Evolutionary conservation across 2,329 filamentous ascomycete species (phyloP).

Genomic region (Phoma sp.): DNA sequence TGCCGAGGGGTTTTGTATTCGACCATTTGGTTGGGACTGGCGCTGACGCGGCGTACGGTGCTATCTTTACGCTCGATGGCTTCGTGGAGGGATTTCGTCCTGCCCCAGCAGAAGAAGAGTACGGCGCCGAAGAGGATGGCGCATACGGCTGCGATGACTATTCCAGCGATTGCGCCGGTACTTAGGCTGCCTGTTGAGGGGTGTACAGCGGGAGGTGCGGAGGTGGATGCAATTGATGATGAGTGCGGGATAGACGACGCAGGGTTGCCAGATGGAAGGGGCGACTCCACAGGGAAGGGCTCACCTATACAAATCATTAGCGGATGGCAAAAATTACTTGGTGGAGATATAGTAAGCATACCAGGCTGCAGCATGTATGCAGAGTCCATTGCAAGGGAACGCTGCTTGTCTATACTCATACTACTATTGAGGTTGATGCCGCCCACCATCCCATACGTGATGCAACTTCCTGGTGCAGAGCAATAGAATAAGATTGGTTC

Average conservation of each 20-base stretch:
- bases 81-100: conserved; percentile 29
- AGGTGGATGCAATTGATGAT: conserved; percentile 2
- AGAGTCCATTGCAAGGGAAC: conserved; percentile 30
- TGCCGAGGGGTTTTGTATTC: not conserved
- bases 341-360: not conserved
- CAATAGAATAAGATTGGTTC: conserved; percentile 50
- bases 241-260: conserved; percentile 1
- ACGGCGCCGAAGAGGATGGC: conserved; percentile 30
- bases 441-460: conserved; percentile 73
- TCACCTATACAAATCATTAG: conserved; percentile 26
- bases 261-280: conserved; percentile 16
- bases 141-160: conserved; percentile 64
- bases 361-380: conserved; percentile 42
- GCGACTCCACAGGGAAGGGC: conserved; percentile 38
- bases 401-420: conserved; percentile 34
- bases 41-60: conserved; percentile 14
- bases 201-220: not conserved
- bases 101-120: conserved; percentile 38
- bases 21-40: conserved; percentile 4
- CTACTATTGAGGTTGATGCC: conserved; percentile 68
- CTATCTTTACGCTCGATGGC: conserved; percentile 32
- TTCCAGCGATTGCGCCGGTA: conserved; percentile 52
- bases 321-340: too few relatives aligned
- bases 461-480: conserved; percentile 69
- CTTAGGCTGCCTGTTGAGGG: conserved; percentile 28